phyloP scores from a whole-genome alignment of 2,329 filamentous ascomycete species.

The Drechslerella dactyloides region DNA sequence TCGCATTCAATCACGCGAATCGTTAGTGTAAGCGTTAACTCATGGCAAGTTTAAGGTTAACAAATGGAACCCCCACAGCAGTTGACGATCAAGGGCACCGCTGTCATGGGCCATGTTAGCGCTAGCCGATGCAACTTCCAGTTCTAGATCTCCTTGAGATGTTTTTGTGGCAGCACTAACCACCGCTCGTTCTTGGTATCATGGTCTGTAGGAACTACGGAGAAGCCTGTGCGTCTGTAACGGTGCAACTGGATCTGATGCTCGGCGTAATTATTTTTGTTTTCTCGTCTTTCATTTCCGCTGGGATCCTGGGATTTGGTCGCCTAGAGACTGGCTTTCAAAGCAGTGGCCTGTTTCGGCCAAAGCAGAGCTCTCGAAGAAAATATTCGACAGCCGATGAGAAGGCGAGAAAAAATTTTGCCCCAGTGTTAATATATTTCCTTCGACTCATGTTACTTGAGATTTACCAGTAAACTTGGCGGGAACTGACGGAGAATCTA shows the following conservation, averaged over 20 bases:
- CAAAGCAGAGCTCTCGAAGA: conserved; percentile 34
- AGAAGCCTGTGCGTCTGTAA: conserved; percentile 16
- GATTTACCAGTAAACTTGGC: conserved; percentile 40
- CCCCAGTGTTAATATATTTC: conserved; percentile 13
- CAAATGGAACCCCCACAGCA: conserved; percentile 27
- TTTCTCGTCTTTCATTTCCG: not conserved
- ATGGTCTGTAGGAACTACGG: conserved; percentile 12
- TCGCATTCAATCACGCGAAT: conserved; percentile 47
- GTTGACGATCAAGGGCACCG: conserved; percentile 11
- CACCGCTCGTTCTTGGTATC: conserved; percentile 46
- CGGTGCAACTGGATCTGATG: conserved; percentile 13
- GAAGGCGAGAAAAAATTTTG: conserved; percentile 29
- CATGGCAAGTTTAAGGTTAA: conserved; percentile 29
- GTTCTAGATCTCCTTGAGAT: conserved; percentile 38
- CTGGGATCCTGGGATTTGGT: conserved; percentile 30
- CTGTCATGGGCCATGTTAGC: conserved; percentile 25
- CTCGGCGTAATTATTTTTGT: conserved; percentile 41
- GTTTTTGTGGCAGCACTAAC: conserved; percentile 30
- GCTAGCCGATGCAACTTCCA: conserved; percentile 36
- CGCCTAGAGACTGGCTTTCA: conserved; percentile 22
- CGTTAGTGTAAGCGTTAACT: conserved; percentile 47
- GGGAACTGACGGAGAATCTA: conserved; percentile 29
- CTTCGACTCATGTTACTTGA: conserved; percentile 7
- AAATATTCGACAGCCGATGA: conserved; percentile 16
- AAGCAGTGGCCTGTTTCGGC: conserved; percentile 45